Evolutionary conservation across 345 rosid species (phyloP).

Genomic region (Eucalyptus urophylla): DNA sequence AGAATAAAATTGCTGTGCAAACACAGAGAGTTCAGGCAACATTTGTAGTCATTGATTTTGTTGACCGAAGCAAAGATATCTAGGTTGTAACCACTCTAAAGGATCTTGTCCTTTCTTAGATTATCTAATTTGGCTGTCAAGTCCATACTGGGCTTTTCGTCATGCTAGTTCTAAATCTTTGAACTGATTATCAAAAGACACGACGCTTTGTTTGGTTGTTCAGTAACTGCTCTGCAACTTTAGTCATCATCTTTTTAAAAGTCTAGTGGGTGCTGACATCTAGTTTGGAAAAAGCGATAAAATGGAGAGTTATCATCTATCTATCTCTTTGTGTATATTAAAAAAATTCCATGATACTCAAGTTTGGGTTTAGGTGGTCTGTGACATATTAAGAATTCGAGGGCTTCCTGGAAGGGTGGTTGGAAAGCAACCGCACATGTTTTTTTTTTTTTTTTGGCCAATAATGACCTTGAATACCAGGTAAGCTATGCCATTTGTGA

Average conservation of each 20-base stretch:
- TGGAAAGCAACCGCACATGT: no score
- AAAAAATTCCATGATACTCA: no score
- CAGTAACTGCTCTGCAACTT: background rate
- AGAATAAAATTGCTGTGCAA: background rate
- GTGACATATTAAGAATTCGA: no score
- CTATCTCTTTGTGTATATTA: no score
- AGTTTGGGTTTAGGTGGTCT: no score
- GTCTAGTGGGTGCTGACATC: background rate
- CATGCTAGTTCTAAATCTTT: background rate
- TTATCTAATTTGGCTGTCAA: background rate
- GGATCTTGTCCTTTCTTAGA: background rate
- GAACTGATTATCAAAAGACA: background rate
- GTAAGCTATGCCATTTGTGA: no score
- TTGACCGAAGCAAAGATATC: constrained; percentile 87
- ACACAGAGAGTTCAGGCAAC: constrained; percentile 68
- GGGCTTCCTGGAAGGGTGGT: no score
- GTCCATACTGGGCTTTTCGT: background rate
- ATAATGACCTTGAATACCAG: no score
- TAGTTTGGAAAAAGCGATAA: no score
- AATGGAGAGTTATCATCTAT: no score
- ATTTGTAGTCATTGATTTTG: constrained; percentile 71
- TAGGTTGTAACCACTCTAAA: constrained; percentile 27
- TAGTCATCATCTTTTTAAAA: background rate
- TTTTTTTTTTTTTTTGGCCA: no score
- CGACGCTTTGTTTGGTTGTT: background rate